phyloP scores from a whole-genome alignment of 2,329 filamentous ascomycete genomes.

The Exophiala alcalophila region DNA sequence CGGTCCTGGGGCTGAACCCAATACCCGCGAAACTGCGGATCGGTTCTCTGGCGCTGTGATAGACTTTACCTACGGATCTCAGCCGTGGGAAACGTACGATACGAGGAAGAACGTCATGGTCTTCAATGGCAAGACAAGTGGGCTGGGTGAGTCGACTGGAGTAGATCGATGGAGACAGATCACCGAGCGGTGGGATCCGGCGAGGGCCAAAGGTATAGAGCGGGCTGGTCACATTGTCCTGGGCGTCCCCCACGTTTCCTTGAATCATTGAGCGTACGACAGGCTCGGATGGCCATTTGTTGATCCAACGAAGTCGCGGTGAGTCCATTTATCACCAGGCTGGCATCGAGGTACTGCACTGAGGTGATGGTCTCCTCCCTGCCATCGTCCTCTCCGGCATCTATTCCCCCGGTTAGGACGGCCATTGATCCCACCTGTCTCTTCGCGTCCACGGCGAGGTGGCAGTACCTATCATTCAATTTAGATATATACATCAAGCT shows the following conservation, averaged over 20 bases:
- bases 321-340: no score
- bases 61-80: conserved; percentile 9
- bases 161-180: conserved; percentile 15
- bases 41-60: conserved; percentile 8
- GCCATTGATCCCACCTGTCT: no score
- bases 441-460: no score
- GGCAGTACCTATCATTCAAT: no score
- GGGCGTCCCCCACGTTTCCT: conserved; percentile 6
- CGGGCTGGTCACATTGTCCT: conserved; percentile 8
- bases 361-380: no score
- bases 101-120: conserved; percentile 5
- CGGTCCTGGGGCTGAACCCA: conserved; percentile 8
- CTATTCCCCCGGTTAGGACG: no score
- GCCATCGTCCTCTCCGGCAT: no score
- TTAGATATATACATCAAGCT: no score
- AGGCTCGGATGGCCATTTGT: no score
- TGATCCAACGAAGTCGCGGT: no score
- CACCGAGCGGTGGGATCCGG: conserved; percentile 6
- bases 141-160: conserved; percentile 4
- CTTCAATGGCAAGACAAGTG: conserved; percentile 8
- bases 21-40: conserved; percentile 10
- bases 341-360: no score
- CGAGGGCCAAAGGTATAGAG: conserved; percentile 7
- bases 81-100: conserved; percentile 13
- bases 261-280: no score